Percentiles rank a stretch among this genome's conserved stretches.
These are phyloP conservation scores for Cercis canadensis DNA, from an alignment of 306 rosid species.

Conservation along the genomic window DNA sequence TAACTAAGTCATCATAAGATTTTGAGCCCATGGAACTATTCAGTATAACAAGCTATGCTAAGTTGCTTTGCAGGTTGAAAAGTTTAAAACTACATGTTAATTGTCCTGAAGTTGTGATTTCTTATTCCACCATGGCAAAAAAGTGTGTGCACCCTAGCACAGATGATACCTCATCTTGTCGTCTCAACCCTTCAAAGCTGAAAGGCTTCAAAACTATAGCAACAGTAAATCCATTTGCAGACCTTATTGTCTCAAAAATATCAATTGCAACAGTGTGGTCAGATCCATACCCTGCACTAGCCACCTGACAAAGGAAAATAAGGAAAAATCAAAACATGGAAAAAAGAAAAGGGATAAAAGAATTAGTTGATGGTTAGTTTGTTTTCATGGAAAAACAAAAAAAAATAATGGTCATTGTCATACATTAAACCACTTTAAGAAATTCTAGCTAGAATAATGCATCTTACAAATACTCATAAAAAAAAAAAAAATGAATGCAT, in stretches of 20 bases:
- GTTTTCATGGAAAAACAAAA: neutral
- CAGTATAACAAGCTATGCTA: neutral
- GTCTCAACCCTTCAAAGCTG: conserved; percentile 90
- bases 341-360: neutral
- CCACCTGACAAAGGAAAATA: conserved; percentile 64
- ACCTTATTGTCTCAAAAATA: conserved; percentile 68
- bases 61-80: neutral
- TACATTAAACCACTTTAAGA: conserved; percentile 17
- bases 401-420: neutral
- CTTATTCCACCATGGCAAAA: conserved; percentile 3
- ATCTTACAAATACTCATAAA: too few relatives aligned
- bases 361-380: neutral
- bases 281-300: conserved; percentile 90
- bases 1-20: neutral
- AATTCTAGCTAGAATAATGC: conserved; percentile 17
- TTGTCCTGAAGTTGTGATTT: conserved; percentile 13
- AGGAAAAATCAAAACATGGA: neutral
- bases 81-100: conserved; percentile 11
- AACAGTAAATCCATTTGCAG: conserved; percentile 70
- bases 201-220: conserved; percentile 85
- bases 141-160: conserved; percentile 15
- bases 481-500: too few relatives aligned
- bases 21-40: neutral
- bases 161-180: conserved; percentile 78
- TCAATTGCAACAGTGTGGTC: conserved; percentile 66